Conservation (phyloP, 140 eudicot species). For the Bidens hawaiensis region DNA sequence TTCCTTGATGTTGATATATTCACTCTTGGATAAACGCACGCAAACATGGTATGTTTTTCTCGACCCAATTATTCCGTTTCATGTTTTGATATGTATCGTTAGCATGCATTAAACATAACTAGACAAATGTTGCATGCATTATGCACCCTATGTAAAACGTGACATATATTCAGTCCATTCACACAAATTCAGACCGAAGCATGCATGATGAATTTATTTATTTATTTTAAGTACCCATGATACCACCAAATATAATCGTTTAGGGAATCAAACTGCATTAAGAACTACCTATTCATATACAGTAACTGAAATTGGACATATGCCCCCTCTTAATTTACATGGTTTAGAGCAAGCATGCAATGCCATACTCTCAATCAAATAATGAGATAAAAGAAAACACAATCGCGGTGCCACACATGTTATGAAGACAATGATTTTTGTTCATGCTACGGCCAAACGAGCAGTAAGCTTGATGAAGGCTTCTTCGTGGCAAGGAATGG, state of each 20-base stretch:
- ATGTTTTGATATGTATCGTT: too few relatives aligned
- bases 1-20: background rate
- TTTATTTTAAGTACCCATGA: background rate
- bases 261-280: background rate
- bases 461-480: slow-evolving; percentile 24
- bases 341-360: background rate
- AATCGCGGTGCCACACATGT: background rate
- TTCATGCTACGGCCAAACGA: background rate
- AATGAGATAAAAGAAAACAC: background rate
- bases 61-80: background rate
- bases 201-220: background rate
- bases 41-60: background rate
- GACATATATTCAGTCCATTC: background rate
- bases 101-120: background rate
- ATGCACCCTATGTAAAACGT: too few relatives aligned
- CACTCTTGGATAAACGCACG: background rate
- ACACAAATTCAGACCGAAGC: too few relatives aligned
- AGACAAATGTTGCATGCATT: background rate
- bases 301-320: background rate
- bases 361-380: background rate
- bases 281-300: slow-evolving; percentile 1
- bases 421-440: too few relatives aligned
- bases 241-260: too few relatives aligned
- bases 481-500: slow-evolving; percentile 46
- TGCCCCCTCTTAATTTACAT: slow-evolving; percentile 8